phyloP scores from a whole-genome alignment of 177 flowering plant species.

The Telopea speciosissima region DNA sequence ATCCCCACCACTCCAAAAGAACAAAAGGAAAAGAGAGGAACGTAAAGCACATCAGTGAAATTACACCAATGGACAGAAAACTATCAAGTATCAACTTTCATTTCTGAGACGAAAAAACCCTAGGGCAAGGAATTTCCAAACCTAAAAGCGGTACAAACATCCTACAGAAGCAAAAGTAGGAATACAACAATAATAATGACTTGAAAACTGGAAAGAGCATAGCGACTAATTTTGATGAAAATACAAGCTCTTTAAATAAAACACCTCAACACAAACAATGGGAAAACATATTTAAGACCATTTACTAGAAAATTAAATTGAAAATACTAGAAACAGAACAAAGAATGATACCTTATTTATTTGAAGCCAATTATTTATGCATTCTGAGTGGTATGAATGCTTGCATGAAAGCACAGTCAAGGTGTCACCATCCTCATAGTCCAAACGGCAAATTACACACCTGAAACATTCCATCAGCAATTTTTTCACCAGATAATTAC shows the following conservation, averaged over 20 bases:
- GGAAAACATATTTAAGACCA: not conserved
- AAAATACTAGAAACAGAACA: not conserved
- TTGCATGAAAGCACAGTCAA: conserved; percentile 76
- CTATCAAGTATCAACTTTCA: not conserved
- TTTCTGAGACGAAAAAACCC: not conserved
- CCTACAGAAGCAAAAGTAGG: not conserved
- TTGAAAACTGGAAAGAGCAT: not conserved
- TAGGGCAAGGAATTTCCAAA: not conserved
- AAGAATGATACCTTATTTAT: conserved; percentile 65
- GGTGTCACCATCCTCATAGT: conserved; percentile 74
- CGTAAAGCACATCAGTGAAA: too few relatives aligned
- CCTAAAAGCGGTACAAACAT: not conserved
- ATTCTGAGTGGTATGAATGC: conserved; percentile 79
- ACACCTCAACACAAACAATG: too few relatives aligned
- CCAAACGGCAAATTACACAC: conserved; percentile 65
- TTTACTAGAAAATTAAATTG: not conserved
- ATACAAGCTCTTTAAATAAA: not conserved
- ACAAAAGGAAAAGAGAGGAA: too few relatives aligned
- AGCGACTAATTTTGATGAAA: not conserved
- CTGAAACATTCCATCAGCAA: conserved; percentile 24
- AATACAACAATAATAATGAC: not conserved
- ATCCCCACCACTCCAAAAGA: too few relatives aligned
- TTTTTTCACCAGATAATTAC: not conserved
- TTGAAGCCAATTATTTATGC: conserved; percentile 86
- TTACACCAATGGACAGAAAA: not conserved